Conservation (phyloP, 2,329 filamentous ascomycete species). For the Botrytis byssoidea region DNA sequence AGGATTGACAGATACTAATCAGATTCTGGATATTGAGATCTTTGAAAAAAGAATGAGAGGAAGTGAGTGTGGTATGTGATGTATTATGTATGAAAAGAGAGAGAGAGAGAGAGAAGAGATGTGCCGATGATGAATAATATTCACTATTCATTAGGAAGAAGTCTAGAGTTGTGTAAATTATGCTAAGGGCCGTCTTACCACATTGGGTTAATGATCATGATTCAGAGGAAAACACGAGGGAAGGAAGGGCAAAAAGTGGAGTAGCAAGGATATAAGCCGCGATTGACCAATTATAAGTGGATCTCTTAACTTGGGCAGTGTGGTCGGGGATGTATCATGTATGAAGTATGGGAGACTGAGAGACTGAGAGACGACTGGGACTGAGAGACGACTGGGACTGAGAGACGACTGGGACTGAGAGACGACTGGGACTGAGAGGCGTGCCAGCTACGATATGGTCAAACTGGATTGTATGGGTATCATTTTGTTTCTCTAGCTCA, state of each 20-base stretch:
- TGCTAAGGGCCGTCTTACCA: neutral
- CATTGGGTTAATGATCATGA: neutral
- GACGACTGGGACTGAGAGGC: too few species aligned
- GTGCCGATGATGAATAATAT: constrained; percentile 10
- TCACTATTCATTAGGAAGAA: neutral
- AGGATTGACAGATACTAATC: constrained; percentile 11
- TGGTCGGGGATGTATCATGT: neutral
- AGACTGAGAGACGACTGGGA: neutral
- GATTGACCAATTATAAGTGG: neutral
- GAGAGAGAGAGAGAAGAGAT: neutral
- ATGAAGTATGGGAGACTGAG: neutral
- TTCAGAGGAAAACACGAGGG: neutral
- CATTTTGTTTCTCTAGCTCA: neutral
- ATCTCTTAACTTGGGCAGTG: neutral
- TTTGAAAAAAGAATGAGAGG: neutral
- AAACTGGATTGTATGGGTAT: neutral
- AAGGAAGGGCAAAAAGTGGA: neutral
- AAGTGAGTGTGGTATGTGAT: neutral
- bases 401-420: neutral
- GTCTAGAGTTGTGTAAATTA: constrained; percentile 10
- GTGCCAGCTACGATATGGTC: neutral
- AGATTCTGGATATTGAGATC: neutral
- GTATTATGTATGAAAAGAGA: neutral
- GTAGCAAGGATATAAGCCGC: neutral
- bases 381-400: neutral